Evolutionary conservation across 495 filamentous ascomycete species (phyloP), one percentile per base, ranked within the genome.

Genomic region (Penicillium coprophilum): DNA sequence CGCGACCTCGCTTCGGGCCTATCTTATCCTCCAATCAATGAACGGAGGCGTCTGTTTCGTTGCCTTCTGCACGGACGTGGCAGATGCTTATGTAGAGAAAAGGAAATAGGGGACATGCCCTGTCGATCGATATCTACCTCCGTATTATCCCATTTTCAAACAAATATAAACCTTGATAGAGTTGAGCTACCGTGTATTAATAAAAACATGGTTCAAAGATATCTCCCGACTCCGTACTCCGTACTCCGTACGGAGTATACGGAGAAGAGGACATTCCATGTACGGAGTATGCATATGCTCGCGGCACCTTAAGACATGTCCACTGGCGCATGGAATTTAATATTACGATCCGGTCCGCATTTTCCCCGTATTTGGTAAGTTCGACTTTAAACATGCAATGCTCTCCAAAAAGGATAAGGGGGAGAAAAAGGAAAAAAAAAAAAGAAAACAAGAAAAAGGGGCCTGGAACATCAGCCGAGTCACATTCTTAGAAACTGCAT

Each of bases 271-370:
- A 27, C 24, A 27, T 27, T 27, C 28, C 24, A 20, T 20, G 30
- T 34, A 24, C 40, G 48, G 17, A 31, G 30, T 34, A 24, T 51
- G 48, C 27, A 31, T 23, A 41, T 23, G 19, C 17, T 53, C 38
- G n/a, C 43, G 49, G 50, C 38, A 32, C 21, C 27, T 31, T 45
- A 12, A 27, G 52, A 54, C 41, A 46, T 46, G 31, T 46, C 43
- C 52, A 46, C 39, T 21, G 20, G 31, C 5, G 39, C 28, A 45
- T 53, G 31, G 41, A 54, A 46, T 54, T 54, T 46, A 46, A 54
- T 54, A 54, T 54, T 54, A 46, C 52, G 52, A 54, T 54, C 52
- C 43, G 41, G 52, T 28, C 52, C 21, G 52, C 52, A 54, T 36
- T 31, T 46, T 31, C 52, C 52, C 52, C 52, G 52, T 54, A 46